phyloP scores from a whole-genome alignment of 2,329 filamentous ascomycete species.

The Ascochyta fabae region DNA sequence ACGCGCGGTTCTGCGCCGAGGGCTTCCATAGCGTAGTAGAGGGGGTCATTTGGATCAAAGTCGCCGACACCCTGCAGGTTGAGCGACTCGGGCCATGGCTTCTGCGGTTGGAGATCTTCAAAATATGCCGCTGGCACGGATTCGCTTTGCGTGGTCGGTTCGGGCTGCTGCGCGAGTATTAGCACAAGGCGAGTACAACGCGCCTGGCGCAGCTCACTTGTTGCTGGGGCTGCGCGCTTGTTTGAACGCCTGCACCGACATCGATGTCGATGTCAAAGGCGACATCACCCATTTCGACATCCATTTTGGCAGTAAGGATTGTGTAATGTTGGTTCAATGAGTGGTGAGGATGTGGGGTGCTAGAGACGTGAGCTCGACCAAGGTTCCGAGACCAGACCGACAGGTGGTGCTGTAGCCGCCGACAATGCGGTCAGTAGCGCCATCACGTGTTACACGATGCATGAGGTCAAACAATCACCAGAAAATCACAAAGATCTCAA shows the following conservation, averaged over 20 bases:
- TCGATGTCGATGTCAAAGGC: slow-evolving; percentile 49
- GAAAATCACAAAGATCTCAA: neutral
- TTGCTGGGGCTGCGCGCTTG: slow-evolving; percentile 31
- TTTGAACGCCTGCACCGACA: slow-evolving; percentile 29
- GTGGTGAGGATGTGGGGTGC: slow-evolving; percentile 22
- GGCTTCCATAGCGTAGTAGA: slow-evolving; percentile 74
- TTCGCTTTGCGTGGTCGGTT: slow-evolving; percentile 18
- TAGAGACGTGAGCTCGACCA: slow-evolving; percentile 6
- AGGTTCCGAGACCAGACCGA: neutral
- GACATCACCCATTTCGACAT: slow-evolving; percentile 45
- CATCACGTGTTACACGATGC: slow-evolving; percentile 6
- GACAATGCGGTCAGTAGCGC: slow-evolving; percentile 7
- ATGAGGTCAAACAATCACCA: neutral
- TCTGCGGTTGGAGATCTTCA: slow-evolving; percentile 37
- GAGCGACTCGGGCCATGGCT: slow-evolving; percentile 67
- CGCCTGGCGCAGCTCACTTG: slow-evolving; percentile 21
- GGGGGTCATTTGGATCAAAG: slow-evolving; percentile 80
- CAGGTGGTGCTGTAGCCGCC: slow-evolving; percentile 6
- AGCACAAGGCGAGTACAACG: slow-evolving; percentile 6
- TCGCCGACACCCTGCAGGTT: slow-evolving; percentile 84
- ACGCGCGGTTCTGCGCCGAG: slow-evolving; percentile 64
- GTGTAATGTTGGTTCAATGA: slow-evolving; percentile 12
- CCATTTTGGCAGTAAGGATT: slow-evolving; percentile 31
- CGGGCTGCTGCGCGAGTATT: slow-evolving; percentile 8
- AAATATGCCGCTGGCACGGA: slow-evolving; percentile 44